Conservation (phyloP, 352 stramenopile species). For the Globisporangium perplexum region DNA sequence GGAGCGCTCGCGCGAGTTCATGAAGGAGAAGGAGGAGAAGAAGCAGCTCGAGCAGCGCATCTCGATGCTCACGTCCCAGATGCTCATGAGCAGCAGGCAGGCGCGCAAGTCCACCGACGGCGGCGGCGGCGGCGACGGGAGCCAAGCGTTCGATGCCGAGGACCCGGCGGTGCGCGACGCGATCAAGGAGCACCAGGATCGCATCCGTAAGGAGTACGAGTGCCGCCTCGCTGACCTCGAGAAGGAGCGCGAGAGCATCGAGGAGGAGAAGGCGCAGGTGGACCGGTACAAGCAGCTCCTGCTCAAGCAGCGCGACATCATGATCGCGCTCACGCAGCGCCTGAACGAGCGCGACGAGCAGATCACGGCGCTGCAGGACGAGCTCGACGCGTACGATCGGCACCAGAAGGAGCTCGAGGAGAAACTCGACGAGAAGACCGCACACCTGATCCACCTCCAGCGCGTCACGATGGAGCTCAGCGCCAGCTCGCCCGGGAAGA, state of each 20-base stretch:
- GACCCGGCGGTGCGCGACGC: constrained; percentile 75
- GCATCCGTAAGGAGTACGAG: constrained; percentile 90
- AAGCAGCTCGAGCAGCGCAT: constrained; percentile 93
- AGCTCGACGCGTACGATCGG: constrained; percentile 91
- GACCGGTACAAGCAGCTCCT: constrained; percentile 95
- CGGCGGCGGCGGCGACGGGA: constrained; percentile 9
- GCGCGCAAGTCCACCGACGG: constrained; percentile 15
- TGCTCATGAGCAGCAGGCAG: constrained; percentile 88
- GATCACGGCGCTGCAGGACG: constrained; percentile 93
- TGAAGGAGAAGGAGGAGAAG: constrained; percentile 95
- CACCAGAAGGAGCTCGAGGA: constrained; percentile 92
- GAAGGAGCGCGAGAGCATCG: constrained; percentile 91
- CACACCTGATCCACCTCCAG: constrained; percentile 92
- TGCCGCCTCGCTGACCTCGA: constrained; percentile 89
- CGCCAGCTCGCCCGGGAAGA: constrained; percentile 57
- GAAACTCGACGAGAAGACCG: constrained; percentile 93
- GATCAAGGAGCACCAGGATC: constrained; percentile 88
- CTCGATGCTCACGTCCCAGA: constrained; percentile 88
- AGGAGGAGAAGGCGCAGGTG: constrained; percentile 93
- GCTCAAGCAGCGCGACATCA: constrained; percentile 96
- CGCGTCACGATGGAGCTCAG: constrained; percentile 87
- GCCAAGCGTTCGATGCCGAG: constrained; percentile 39
- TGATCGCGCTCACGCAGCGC: constrained; percentile 94
- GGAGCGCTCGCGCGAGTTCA: constrained; percentile 89
- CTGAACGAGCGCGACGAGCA: constrained; percentile 95